Evolutionary conservation across 129 eudicot species (phyloP).

Genomic region (Flaveria sonorensis): DNA sequence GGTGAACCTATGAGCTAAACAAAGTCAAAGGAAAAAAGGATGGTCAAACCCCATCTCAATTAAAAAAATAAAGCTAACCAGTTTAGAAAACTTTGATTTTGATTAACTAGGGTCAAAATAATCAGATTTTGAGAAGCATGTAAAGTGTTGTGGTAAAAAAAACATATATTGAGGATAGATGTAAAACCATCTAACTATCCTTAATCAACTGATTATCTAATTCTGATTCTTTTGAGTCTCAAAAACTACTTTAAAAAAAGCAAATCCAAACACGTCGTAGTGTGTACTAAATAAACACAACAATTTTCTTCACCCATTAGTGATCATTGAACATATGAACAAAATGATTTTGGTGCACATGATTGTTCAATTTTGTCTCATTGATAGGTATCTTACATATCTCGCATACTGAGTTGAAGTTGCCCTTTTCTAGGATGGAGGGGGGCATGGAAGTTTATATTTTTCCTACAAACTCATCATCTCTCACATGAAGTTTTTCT

Average conservation of each 20-base stretch:
- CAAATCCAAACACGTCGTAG: background rate
- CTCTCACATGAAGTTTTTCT: background rate
- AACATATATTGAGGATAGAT: background rate
- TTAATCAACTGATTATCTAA: background rate
- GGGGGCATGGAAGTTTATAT: background rate
- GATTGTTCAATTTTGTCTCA: background rate
- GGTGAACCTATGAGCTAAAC: constrained; percentile 77
- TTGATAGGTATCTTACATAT: background rate
- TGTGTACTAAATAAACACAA: background rate
- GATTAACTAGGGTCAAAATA: background rate
- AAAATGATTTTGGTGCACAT: background rate
- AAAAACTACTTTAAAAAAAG: background rate
- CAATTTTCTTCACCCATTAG: background rate
- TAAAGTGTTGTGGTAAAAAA: background rate
- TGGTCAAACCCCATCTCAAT: constrained; percentile 3
- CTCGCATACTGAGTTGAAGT: too few species aligned
- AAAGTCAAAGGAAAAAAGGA: background rate
- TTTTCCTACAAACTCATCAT: constrained; percentile 4
- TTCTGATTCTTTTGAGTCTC: background rate
- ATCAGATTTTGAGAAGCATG: constrained; percentile 8
- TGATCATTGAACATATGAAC: background rate
- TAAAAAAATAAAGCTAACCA: background rate
- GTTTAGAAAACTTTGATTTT: background rate
- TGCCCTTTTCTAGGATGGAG: too few species aligned
- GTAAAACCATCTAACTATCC: background rate